phyloP scores from a whole-genome alignment of 2,329 filamentous ascomycete species.

The Penicillium crustosum region DNA sequence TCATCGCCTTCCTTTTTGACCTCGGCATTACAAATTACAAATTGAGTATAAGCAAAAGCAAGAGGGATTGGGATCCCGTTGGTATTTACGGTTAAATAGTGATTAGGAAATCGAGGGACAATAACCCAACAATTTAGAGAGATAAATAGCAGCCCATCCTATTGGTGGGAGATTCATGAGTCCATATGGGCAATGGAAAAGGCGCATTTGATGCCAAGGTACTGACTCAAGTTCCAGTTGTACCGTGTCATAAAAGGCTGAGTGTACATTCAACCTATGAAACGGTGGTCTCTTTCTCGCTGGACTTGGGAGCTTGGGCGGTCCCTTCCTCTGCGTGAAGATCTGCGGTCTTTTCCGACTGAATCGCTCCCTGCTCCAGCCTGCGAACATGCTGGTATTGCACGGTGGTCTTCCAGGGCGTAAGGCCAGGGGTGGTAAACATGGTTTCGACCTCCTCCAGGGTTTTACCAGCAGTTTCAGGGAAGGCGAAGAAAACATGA shows the following conservation, averaged over 20 bases:
- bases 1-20: neutral
- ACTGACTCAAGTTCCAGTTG: neutral
- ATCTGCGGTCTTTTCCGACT: slow-evolving; percentile 15
- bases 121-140: neutral
- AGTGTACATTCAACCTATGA: slow-evolving; percentile 6
- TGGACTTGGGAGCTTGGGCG: neutral
- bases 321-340: slow-evolving; percentile 15
- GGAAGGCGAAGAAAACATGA: slow-evolving; percentile 59
- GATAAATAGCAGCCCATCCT: neutral
- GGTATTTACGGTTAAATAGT: neutral
- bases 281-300: slow-evolving; percentile 10
- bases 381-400: slow-evolving; percentile 20
- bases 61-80: neutral
- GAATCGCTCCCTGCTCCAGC: slow-evolving; percentile 17
- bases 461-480: slow-evolving; percentile 58
- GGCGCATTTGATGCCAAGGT: neutral
- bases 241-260: neutral
- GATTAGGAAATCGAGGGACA: neutral
- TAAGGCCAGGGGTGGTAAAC: slow-evolving; percentile 50
- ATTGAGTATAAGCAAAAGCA: neutral
- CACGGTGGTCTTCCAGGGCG: slow-evolving; percentile 21
- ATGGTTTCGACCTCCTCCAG: slow-evolving; percentile 76
- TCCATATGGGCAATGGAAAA: neutral
- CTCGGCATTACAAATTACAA: neutral
- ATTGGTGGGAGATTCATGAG: too few species aligned